Evolutionary conservation across 192 early-diverging fungal species (phyloP), one percentile per base, ranked within the genome.

Genomic region (Entrophospora sp.): DNA sequence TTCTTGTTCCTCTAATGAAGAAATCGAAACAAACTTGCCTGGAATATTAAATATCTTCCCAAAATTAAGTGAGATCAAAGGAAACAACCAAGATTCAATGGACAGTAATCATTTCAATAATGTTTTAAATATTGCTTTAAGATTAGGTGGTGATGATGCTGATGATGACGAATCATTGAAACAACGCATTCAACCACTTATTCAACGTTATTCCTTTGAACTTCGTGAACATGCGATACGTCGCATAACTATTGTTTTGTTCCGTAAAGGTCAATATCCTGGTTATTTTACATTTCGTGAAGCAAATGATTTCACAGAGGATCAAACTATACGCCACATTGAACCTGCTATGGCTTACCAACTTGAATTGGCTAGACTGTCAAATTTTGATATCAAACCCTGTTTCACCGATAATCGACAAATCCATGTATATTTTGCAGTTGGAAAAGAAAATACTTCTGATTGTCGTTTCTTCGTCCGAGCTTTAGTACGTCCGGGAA

Each of bases 321-420:
- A 99, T 75, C 77, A 84, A 64, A 90, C 95, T 45, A 96, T 99
- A 67, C 91, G 96, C 56, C 93, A 99, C 73, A 93, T 97, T 59
- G 96, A 99, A 83, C 96, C 96, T 10, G 92, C 92, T 16, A 89
- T 96, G 83, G 95, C 96, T 27, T 97, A 97, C 76, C 93, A 96
- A 77, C 81, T 99, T 25, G 96, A 99, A 79, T 76, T 99, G 51
- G 83, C 88, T 32, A 86, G 95, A 36, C 71, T 99, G 71, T 78
- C 87, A 55, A 93, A 95, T 84, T 99, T 96, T 82, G 90, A 93
- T 61, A 90, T 99, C 74, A 92, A 93, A 74, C 94, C 96, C 51
- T 91, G 89, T 77, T 92, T 92, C 74, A 89, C 87, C 66, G 90
- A 91, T 71, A 96, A 95, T 81, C 81, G 94, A 68, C 88, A 95